phyloP scores from a whole-genome alignment of 2,329 filamentous ascomycete species.

The Coniochaeta pulveracea region DNA sequence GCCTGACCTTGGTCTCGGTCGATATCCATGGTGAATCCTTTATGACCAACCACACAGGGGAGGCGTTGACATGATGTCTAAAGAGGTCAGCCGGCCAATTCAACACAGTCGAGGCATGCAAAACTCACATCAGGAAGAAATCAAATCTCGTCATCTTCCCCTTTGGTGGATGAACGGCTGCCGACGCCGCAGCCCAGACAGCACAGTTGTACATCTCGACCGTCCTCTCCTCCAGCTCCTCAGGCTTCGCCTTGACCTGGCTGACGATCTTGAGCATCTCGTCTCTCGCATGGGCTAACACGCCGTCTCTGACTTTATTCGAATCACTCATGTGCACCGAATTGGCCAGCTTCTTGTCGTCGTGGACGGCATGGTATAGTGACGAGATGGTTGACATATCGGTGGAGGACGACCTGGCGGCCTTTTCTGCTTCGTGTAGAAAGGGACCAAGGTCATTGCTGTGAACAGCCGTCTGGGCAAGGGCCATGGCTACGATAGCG shows the following conservation, averaged over 20 bases:
- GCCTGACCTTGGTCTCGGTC: slow-evolving; percentile 46
- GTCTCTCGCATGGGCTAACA: slow-evolving; percentile 49
- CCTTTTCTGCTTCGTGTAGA: slow-evolving; percentile 40
- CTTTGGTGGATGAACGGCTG: slow-evolving; percentile 50
- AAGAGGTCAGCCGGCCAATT: not conserved
- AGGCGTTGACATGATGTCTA: slow-evolving; percentile 61
- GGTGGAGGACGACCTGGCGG: slow-evolving; percentile 18
- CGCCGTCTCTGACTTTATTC: slow-evolving; percentile 59
- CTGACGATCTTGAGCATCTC: slow-evolving; percentile 52
- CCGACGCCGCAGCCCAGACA: slow-evolving; percentile 34
- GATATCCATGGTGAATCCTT: slow-evolving; percentile 50
- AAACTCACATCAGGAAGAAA: slow-evolving; percentile 56
- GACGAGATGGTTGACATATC: slow-evolving; percentile 36
- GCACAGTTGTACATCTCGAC: slow-evolving; percentile 58
- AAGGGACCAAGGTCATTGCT: slow-evolving; percentile 40
- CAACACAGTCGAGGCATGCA: slow-evolving; percentile 5
- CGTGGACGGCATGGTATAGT: slow-evolving; percentile 48
- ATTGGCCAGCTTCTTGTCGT: slow-evolving; percentile 41
- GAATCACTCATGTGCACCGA: slow-evolving; percentile 39
- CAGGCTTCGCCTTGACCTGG: slow-evolving; percentile 43
- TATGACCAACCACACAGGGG: slow-evolving; percentile 64
- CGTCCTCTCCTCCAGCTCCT: slow-evolving; percentile 42
- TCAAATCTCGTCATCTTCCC: slow-evolving; percentile 67
- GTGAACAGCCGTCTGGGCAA: slow-evolving; percentile 69
- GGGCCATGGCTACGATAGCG: slow-evolving; percentile 66